Evolutionary conservation across 805 yeast species (phyloP), one percentile per base, ranked within the genome.

Genomic region (Cyberlindnera lachancei): DNA sequence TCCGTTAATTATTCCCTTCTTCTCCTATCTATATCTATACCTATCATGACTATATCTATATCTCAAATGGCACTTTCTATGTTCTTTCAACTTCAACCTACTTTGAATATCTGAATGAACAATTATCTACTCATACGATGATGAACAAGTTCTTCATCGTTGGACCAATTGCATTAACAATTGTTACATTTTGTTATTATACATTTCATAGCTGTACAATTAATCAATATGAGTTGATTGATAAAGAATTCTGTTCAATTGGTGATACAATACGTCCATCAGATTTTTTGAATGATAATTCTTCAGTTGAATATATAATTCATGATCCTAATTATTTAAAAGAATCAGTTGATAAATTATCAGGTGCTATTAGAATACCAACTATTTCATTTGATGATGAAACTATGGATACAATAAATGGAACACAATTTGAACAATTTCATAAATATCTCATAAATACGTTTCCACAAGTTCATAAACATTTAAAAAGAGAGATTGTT

Each of bases 391-490:
- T 27, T n/a, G 45, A 41, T 26, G 18, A 11, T 14, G 44, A 44
- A 4, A 23, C 23, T 5, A 64, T 57, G 1, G 56, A 56, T 17
- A 71, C 73, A 4, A 61, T 57, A 21, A 35, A 34, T 2, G 45
- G 45, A 37, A 18, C 33, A 3, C 29, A 25, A 2, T 46, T 46
- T 32, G 30, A 29, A 4, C 27, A 60, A 7, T 70, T 82, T 36
- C 82, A 77, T 42, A 48, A 55, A 3, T 79, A 70, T 47, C 58
- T 82, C 37, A 62, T 63, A 31, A 40, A 53, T 9, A 58, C 72
- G 5, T 82, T 76, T 54, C 85, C 88, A 0, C 40, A 56, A 18
- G 65, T 72, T 4, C 69, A 70, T 40, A 37, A 56, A 15, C 48
- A 60, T 10, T 56, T 77, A 32, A 59, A 65, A 25, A 61, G 78